phyloP scores from a whole-genome alignment of 805 yeast species.

The Candida oleophila region DNA sequence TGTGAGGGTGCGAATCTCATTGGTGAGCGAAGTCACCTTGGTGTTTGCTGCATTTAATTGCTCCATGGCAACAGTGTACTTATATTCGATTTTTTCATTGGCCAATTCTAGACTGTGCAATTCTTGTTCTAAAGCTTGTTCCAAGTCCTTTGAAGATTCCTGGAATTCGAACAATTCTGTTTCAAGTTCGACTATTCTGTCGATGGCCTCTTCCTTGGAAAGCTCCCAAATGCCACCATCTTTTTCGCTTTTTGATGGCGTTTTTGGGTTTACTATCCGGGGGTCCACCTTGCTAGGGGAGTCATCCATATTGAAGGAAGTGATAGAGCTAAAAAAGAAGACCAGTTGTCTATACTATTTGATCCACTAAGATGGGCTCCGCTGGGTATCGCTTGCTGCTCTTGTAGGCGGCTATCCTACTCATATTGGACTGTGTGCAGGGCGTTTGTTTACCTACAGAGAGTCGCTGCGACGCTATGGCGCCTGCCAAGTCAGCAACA shows the following conservation, averaged over 20 bases:
- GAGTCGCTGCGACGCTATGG: too few relatives aligned
- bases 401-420: too few relatives aligned
- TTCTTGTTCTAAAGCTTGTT: constrained; percentile 45
- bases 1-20: constrained; percentile 20
- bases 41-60: constrained; percentile 18
- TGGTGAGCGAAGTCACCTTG: constrained; percentile 12
- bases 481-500: too few relatives aligned
- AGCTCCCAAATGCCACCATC: constrained; percentile 4
- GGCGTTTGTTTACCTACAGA: too few relatives aligned
- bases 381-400: too few relatives aligned
- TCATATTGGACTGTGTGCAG: too few relatives aligned
- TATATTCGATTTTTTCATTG: constrained; percentile 17
- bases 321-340: too few relatives aligned
- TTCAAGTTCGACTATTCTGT: constrained; percentile 35
- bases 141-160: constrained; percentile 43
- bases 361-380: too few relatives aligned
- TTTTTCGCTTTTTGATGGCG: background rate
- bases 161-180: constrained; percentile 40
- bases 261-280: too few relatives aligned
- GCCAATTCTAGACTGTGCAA: constrained; percentile 30
- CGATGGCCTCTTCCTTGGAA: constrained; percentile 20
- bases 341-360: too few relatives aligned
- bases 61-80: constrained; percentile 16
- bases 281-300: too few relatives aligned
- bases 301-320: background rate